Evolutionary conservation across 345 rosid genomes (phyloP).

Genomic region (Linum tenue): DNA sequence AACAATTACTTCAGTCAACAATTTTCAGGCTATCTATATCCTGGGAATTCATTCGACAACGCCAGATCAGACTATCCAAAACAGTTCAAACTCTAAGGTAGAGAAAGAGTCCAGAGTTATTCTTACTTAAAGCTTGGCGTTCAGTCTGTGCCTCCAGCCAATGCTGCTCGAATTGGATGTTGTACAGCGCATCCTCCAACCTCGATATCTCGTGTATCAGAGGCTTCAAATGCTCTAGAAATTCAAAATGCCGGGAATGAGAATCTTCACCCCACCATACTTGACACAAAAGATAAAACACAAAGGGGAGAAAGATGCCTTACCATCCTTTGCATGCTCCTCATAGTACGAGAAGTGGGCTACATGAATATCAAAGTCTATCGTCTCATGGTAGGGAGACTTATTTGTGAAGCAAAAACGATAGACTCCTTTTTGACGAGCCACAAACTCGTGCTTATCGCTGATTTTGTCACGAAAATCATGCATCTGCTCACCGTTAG

Average conservation of each 20-base stretch:
- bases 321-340: constrained; percentile 74
- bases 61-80: background rate
- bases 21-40: background rate
- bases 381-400: constrained; percentile 63
- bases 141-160: constrained; percentile 80
- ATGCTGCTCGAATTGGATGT: constrained; percentile 67
- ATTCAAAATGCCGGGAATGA: constrained; percentile 2
- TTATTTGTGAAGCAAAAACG: constrained; percentile 62
- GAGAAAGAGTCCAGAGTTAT: background rate
- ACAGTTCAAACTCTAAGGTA: background rate
- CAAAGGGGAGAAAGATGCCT: background rate
- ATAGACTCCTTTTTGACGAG: constrained; percentile 52
- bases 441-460: constrained; percentile 54
- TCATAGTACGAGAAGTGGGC: constrained; percentile 52
- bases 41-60: background rate
- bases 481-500: constrained; percentile 44
- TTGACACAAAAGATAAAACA: background rate
- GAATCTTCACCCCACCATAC: constrained; percentile 3
- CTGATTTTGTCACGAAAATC: constrained; percentile 55
- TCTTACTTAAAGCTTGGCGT: constrained; percentile 56
- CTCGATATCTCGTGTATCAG: constrained; percentile 50
- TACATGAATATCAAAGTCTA: constrained; percentile 62
- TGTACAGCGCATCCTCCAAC: constrained; percentile 62
- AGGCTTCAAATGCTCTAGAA: constrained; percentile 62
- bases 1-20: too few species aligned